These are phyloP conservation scores for Podospora australis DNA, from an alignment of 495 filamentous ascomycete genomes.

Conservation along the genomic window DNA sequence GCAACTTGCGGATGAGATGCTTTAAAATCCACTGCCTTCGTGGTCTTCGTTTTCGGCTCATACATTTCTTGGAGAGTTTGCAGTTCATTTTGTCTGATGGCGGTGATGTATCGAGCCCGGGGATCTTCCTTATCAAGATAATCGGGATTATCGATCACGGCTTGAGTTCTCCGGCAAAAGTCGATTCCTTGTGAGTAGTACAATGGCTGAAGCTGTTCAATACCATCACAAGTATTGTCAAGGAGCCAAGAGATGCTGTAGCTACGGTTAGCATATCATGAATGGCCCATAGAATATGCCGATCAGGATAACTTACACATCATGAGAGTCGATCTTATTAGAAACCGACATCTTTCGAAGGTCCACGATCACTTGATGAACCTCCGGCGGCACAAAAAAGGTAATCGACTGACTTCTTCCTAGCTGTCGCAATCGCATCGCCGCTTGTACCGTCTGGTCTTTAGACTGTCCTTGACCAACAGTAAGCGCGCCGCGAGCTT, in stretches of 20 bases:
- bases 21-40: not conserved
- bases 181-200: constrained; percentile 53
- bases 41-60: constrained; percentile 17
- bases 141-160: constrained; percentile 17
- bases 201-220: constrained; percentile 48
- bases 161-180: constrained; percentile 42
- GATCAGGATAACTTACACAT: constrained; percentile 48
- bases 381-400: constrained; percentile 38
- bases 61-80: constrained; percentile 33
- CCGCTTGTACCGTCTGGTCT: constrained; percentile 45
- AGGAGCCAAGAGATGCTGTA: constrained; percentile 48
- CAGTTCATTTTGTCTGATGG: constrained; percentile 30
- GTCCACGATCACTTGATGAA: constrained; percentile 42
- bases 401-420: constrained; percentile 28
- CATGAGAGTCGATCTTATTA: constrained; percentile 34
- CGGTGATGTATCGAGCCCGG: constrained; percentile 13
- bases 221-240: constrained; percentile 52
- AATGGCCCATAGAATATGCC: not conserved
- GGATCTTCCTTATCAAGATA: constrained; percentile 11
- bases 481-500: constrained; percentile 42
- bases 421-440: constrained; percentile 40
- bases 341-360: constrained; percentile 19
- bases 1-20: constrained; percentile 19
- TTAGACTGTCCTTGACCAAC: constrained; percentile 42
- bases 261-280: not conserved